phyloP scores from a whole-genome alignment of 139 green algal genomes.

The Chlorella sp. region DNA sequence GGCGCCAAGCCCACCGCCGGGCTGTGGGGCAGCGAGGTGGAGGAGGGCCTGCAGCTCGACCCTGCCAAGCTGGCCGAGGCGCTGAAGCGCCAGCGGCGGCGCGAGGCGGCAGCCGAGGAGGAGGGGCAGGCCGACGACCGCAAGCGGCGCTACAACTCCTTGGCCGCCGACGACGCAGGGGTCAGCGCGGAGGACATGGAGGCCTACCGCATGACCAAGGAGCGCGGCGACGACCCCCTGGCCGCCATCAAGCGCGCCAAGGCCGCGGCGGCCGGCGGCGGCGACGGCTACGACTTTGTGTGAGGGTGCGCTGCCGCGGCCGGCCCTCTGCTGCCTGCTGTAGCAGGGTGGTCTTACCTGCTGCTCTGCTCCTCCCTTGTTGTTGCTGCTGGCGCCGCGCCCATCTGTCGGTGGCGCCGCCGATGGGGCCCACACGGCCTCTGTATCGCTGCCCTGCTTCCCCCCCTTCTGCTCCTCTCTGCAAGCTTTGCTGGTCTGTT shows the following conservation, averaged over 20 bases:
- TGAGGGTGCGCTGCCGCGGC: slow-evolving; percentile 1
- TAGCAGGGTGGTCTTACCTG: background rate
- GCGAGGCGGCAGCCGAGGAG: too few species aligned
- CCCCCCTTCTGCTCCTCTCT: too few species aligned
- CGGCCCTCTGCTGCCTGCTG: background rate
- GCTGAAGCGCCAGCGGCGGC: slow-evolving; percentile 46
- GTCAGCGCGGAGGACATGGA: slow-evolving; percentile 98
- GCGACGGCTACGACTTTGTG: slow-evolving; percentile 52
- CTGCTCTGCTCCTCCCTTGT: background rate
- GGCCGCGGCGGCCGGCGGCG: background rate
- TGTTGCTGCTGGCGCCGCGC: too few species aligned
- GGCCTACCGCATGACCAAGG: slow-evolving; percentile 86
- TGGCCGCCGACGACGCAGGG: slow-evolving; percentile 47
- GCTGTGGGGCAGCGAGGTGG: slow-evolving; percentile 66
- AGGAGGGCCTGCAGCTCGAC: slow-evolving; percentile 70
- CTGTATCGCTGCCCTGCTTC: too few species aligned
- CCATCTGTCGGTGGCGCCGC: too few species aligned
- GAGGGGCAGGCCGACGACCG: slow-evolving; percentile 73
- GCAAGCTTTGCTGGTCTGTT: too few species aligned
- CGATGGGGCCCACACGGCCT: too few species aligned
- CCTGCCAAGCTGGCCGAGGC: slow-evolving; percentile 73
- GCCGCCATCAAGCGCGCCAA: slow-evolving; percentile 29
- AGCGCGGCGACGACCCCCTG: slow-evolving; percentile 80
- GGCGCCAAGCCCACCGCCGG: slow-evolving; percentile 63
- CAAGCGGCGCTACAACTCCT: slow-evolving; percentile 87